phyloP scores from a whole-genome alignment of 2,329 filamentous ascomycete genomes.

The Hypoxylon sp. region DNA sequence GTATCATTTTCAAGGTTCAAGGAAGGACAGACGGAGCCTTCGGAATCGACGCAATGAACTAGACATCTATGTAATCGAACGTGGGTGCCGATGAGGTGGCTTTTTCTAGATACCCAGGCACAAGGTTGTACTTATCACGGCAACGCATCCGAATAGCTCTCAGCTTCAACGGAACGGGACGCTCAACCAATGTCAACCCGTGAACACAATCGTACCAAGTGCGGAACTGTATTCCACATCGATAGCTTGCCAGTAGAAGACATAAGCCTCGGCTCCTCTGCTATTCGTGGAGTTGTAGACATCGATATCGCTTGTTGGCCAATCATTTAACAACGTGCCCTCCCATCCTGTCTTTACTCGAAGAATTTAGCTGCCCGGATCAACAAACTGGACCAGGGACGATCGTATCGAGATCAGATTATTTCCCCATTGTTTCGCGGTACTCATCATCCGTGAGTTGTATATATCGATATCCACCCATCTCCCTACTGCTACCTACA shows the following conservation, averaged over 20 bases:
- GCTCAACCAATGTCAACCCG: constrained; percentile 29
- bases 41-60: constrained; percentile 1
- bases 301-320: constrained; percentile 37
- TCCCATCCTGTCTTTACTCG: constrained; percentile 21
- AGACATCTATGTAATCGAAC: constrained; percentile 9
- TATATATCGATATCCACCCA: no score
- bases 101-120: constrained; percentile 1
- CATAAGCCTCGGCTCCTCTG: constrained; percentile 25
- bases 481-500: constrained; percentile 14
- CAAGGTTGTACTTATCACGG: constrained; percentile 20
- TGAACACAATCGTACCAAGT: constrained; percentile 11
- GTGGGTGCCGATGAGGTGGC: constrained; percentile 9
- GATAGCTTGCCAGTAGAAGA: constrained; percentile 15
- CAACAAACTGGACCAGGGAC: constrained; percentile 20
- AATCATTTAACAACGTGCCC: constrained; percentile 45
- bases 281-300: constrained; percentile 23
- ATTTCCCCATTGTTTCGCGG: constrained; percentile 8
- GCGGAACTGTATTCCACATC: constrained; percentile 20
- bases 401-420: constrained; percentile 8
- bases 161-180: constrained; percentile 31
- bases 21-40: constrained; percentile 9
- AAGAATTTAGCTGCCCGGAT: constrained; percentile 9
- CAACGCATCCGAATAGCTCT: constrained; percentile 26
- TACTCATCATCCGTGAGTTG: constrained; percentile 4
- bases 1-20: constrained; percentile 2